Evolutionary conservation across 306 rosid species (phyloP), one percentile per base, ranked within the genome.

Genomic region (Dicorynia guianensis): DNA sequence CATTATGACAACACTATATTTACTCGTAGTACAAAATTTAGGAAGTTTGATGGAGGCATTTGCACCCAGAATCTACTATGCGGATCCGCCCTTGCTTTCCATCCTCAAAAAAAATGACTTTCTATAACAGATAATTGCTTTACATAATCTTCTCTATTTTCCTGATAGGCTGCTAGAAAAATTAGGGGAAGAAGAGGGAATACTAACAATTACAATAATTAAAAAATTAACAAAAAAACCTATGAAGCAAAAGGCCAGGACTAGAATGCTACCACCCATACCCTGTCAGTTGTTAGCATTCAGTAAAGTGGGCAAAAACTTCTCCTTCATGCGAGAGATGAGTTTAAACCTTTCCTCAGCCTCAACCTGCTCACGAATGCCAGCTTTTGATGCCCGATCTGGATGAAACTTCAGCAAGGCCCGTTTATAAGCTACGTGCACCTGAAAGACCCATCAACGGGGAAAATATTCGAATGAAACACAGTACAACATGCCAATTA

Each of bases 391-490:
- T 34, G 96, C 92, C 43, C 98, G 88, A 52, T 93, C 98, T 0
- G 98, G 98, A 69, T 93, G 98, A 73, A 91, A 93, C 83, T 79
- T 91, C 2, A 93, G 73, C 84, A 93, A 38, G 19, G 98, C 98
- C 60, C 83, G 85, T 79, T 85, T 93, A 82, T 85, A 93, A 39
- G 98, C 98, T 48, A 91, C 86, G 1, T 87, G 88, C 73, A 93
- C 93, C 98, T 93, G 88, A 82, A 84, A 84, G 69, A 57, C 55
- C 59, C 70, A 77, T 65, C 81, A 34, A 57, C 56, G 38, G 43
- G 49, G 44, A 58, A 36, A 73, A 67, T n/a, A 13, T 52, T 33
- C 11, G 48, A 72, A 25, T 17, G 11, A 76, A 44, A 61, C 34
- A 69, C 15, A 48, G 11, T 7, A 44, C 39, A n/a, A 4, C 53